Base-by-base conservation (phyloP, 2,329 filamentous ascomycete species). In the Elsinoe perseae region DNA sequence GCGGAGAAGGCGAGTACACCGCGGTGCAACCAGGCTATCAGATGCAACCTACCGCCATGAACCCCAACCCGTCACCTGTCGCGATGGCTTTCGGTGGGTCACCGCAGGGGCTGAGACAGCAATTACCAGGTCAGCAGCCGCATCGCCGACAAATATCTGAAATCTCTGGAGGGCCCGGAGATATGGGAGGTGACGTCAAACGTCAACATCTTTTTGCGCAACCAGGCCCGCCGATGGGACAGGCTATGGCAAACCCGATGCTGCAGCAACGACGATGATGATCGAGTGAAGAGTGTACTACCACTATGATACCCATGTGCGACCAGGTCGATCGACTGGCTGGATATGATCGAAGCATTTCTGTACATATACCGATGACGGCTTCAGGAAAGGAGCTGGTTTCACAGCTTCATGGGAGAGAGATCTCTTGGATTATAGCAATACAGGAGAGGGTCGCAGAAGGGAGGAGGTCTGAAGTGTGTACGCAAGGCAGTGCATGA, bases 61-160 rank as follows among this genome's bases (percentile, higher is more conserved):
- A 57, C 14, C 56, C 57, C 18, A 48, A 21, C 20, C 58, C 28
- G 65, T 66, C 44, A 20, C 46, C 46, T 28, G 57, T 54, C n/a
- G 59, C 66, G 6, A 67, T 73, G 57, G 68, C 68, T 27, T 77
- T 74, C 57, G 68, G 63, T 25, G 69, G 70, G 12, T 68, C 71
- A 6, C 64, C 64, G 14, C 70, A 71, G 27, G 69, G 73, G 53
- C 66, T 76, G 61, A 61, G 59, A 63, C 58, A 59, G 60, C 60
- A 63, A 30, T 58, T 52, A 20, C 68, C 61, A 56, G 62, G 63
- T 25, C 67, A 66, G 25, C 69, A 67, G 34, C 71, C 70, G 52
- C 79, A 82, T 60, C 74, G 81, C 59, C 72, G 81, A 62, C 79
- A 80, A 56, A 77, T 83, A n/a, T 82, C 80, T 2, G 80, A 83